phyloP scores from a whole-genome alignment of 768 basidiomycete genomes.

The Rubroboletus pulcherrimus region DNA sequence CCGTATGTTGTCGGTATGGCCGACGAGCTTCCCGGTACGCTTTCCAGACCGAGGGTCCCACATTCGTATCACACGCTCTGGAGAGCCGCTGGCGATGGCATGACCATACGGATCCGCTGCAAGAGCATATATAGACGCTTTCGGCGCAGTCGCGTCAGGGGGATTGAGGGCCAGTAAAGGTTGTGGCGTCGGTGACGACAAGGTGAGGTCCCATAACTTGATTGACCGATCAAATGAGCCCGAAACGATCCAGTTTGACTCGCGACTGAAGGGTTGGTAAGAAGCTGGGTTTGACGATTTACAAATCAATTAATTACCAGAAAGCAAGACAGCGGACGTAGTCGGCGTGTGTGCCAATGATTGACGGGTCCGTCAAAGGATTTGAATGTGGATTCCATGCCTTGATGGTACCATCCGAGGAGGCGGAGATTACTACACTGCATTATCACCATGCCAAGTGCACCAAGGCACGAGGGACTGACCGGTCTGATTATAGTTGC shows the following conservation, averaged over 20 bases:
- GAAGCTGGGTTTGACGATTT: constrained; percentile 9
- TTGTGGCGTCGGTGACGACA: constrained; percentile 37
- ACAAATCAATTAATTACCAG: constrained; percentile 47
- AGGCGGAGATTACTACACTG: constrained; percentile 76
- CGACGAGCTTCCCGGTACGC: constrained; percentile 80
- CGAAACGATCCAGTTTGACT: constrained; percentile 85
- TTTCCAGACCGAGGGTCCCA: constrained; percentile 93
- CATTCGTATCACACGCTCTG: constrained; percentile 83
- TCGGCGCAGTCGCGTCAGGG: constrained; percentile 61
- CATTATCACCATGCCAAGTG: constrained; percentile 5
- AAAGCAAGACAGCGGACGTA: constrained; percentile 80
- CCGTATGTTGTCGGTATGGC: constrained; percentile 96
- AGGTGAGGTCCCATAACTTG: constrained; percentile 86
- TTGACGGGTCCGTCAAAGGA: constrained; percentile 54
- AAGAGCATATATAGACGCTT: constrained; percentile 74
- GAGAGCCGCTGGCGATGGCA: constrained; percentile 83
- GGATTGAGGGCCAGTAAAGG: constrained; percentile 65
- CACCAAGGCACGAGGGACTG: constrained; percentile 21
- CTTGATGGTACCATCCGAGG: constrained; percentile 92
- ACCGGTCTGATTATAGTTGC: constrained; percentile 90
- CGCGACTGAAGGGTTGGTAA: constrained; percentile 45
- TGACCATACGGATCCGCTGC: constrained; percentile 77
- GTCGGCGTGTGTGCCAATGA: constrained; percentile 75
- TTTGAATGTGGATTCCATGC: constrained; percentile 85
- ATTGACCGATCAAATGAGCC: constrained; percentile 94